phyloP scores from a whole-genome alignment of 2,329 filamentous ascomycete species.

The Colletotrichum theobromicola region DNA sequence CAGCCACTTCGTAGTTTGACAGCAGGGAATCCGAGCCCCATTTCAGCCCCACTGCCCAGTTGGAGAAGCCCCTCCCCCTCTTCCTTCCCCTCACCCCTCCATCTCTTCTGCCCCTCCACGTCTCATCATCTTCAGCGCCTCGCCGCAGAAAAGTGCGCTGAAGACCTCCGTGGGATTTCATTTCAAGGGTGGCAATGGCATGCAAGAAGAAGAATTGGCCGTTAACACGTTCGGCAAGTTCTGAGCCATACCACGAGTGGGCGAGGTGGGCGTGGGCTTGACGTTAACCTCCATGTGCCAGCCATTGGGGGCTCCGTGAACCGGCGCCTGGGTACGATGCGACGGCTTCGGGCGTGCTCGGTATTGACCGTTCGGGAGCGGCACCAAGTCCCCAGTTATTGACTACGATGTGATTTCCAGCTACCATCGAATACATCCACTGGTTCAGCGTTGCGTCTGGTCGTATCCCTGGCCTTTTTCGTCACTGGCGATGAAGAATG shows the following conservation, averaged over 20 bases:
- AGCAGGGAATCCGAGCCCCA: not conserved
- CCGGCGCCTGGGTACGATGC: not conserved
- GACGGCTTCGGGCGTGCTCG: not conserved
- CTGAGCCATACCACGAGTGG: not conserved
- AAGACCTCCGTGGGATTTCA: not conserved
- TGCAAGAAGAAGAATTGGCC: not conserved
- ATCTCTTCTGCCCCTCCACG: not conserved
- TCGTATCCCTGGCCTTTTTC: not conserved
- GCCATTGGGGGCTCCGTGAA: not conserved
- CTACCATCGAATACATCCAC: not conserved
- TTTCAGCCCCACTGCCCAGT: not conserved
- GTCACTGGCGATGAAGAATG: not conserved
- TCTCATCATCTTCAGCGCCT: not conserved
- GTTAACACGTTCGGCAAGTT: not conserved
- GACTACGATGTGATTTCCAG: not conserved
- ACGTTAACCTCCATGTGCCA: not conserved
- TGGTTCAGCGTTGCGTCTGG: not conserved
- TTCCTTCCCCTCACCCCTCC: constrained; percentile 10
- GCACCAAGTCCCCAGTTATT: not conserved
- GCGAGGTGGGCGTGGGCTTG: not conserved
- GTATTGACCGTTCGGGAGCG: not conserved
- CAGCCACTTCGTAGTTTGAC: not conserved
- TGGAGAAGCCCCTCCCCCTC: constrained; percentile 4
- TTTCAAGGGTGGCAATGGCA: not conserved
- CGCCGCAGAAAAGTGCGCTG: not conserved